Conservation (phyloP, 2,329 filamentous ascomycete genomes). For the Zasmidium citrigriseum region DNA sequence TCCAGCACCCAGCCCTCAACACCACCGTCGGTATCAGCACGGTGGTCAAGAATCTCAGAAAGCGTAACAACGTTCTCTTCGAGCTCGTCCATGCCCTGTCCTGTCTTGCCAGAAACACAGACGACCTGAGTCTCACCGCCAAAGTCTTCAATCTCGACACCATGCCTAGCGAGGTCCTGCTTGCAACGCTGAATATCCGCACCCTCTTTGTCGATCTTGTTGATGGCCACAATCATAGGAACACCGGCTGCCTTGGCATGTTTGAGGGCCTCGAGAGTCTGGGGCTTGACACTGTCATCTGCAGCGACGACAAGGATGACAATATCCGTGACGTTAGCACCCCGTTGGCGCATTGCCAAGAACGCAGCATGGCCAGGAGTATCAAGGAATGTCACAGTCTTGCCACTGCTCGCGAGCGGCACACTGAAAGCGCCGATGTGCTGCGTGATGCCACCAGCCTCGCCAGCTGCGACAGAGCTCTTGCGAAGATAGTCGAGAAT, state of each 20-base stretch:
- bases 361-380: conserved; percentile 97
- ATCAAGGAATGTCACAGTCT: conserved; percentile 93
- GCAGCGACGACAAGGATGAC: conserved; percentile 94
- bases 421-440: conserved; percentile 98
- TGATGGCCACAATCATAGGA: conserved; percentile 96
- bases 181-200: conserved; percentile 83
- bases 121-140: conserved; percentile 94
- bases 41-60: conserved; percentile 86
- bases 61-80: conserved; percentile 88
- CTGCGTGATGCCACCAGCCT: conserved; percentile 96
- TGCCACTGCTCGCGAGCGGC: conserved; percentile 70
- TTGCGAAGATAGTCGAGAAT: conserved; percentile 91
- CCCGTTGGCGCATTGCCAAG: conserved; percentile 90
- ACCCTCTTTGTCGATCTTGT: conserved; percentile 90
- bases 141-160: conserved; percentile 89
- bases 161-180: conserved; percentile 77
- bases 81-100: conserved; percentile 83
- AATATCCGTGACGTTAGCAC: conserved; percentile 94
- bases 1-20: conserved; percentile 95
- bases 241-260: conserved; percentile 85
- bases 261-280: conserved; percentile 94
- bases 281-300: conserved; percentile 96
- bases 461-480: conserved; percentile 84
- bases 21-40: conserved; percentile 73
- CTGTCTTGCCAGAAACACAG: conserved; percentile 89